Evolutionary conservation across 257 asterid genomes (phyloP).

Genomic region (Knoxia roxburghii): DNA sequence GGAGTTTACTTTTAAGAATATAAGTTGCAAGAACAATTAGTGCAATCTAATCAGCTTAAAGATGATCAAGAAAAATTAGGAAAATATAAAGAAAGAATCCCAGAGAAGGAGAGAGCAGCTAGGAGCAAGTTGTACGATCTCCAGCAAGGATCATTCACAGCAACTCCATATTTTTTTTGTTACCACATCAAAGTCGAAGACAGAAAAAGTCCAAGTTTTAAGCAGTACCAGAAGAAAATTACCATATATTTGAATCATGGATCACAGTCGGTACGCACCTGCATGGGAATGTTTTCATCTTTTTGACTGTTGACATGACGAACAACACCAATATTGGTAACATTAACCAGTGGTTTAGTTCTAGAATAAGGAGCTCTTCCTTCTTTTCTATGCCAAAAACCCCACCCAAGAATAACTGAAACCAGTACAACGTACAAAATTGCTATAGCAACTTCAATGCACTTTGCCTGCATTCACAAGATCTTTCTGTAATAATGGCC

Average conservation of each 20-base stretch:
- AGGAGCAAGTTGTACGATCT: too few relatives aligned
- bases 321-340: slow-evolving; percentile 59
- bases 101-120: too few relatives aligned
- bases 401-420: slow-evolving; percentile 91
- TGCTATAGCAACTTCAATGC: slow-evolving; percentile 80
- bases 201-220: background rate
- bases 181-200: too few relatives aligned
- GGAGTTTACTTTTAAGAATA: background rate
- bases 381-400: slow-evolving; percentile 60
- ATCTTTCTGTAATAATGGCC: background rate
- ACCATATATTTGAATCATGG: background rate
- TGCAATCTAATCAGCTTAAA: background rate
- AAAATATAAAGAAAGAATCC: too few relatives aligned
- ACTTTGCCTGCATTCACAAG: slow-evolving; percentile 65
- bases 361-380: slow-evolving; percentile 45
- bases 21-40: background rate
- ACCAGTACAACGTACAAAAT: slow-evolving; percentile 58
- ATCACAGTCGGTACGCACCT: slow-evolving; percentile 42
- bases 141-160: too few relatives aligned
- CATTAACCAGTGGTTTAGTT: slow-evolving; percentile 68
- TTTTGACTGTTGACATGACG: slow-evolving; percentile 71
- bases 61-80: too few relatives aligned
- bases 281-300: slow-evolving; percentile 88
- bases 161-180: too few relatives aligned
- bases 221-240: background rate